phyloP scores from a whole-genome alignment of 2,329 filamentous ascomycete species.

The Exophiala calicioides region DNA sequence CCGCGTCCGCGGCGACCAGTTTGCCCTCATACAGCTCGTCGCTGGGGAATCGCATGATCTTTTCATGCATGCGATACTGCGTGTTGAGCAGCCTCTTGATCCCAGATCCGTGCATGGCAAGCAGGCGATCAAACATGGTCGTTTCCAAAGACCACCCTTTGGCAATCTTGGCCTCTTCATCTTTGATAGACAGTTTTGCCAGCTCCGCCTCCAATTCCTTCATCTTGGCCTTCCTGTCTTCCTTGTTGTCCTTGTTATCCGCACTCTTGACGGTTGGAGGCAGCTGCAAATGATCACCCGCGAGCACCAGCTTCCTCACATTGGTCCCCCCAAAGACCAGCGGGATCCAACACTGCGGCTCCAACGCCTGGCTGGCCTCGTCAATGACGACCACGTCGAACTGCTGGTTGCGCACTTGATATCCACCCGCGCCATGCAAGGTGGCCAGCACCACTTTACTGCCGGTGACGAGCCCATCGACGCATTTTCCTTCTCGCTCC shows the following conservation, averaged over 20 bases:
- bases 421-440: slow-evolving; percentile 76
- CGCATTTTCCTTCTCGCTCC: slow-evolving; percentile 78
- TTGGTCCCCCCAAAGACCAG: slow-evolving; percentile 61
- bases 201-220: slow-evolving; percentile 40
- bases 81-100: slow-evolving; percentile 96
- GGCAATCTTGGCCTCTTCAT: slow-evolving; percentile 34
- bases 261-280: slow-evolving; percentile 84
- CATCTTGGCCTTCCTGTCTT: slow-evolving; percentile 45
- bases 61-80: slow-evolving; percentile 97
- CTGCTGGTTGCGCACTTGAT: slow-evolving; percentile 66
- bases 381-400: slow-evolving; percentile 97
- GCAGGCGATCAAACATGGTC: slow-evolving; percentile 89
- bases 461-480: slow-evolving; percentile 69
- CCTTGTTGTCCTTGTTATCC: slow-evolving; percentile 39
- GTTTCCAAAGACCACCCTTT: slow-evolving; percentile 70
- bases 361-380: slow-evolving; percentile 91
- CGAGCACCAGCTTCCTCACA: slow-evolving; percentile 76
- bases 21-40: slow-evolving; percentile 81
- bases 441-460: slow-evolving; percentile 91
- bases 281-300: slow-evolving; percentile 90
- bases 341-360: slow-evolving; percentile 96
- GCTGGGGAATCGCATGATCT: slow-evolving; percentile 93
- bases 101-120: slow-evolving; percentile 73
- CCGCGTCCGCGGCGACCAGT: slow-evolving; percentile 76
- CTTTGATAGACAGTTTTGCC: slow-evolving; percentile 39